Evolutionary conservation across 805 yeast genomes (phyloP).

Genomic region (Yarrowia keelungensis): DNA sequence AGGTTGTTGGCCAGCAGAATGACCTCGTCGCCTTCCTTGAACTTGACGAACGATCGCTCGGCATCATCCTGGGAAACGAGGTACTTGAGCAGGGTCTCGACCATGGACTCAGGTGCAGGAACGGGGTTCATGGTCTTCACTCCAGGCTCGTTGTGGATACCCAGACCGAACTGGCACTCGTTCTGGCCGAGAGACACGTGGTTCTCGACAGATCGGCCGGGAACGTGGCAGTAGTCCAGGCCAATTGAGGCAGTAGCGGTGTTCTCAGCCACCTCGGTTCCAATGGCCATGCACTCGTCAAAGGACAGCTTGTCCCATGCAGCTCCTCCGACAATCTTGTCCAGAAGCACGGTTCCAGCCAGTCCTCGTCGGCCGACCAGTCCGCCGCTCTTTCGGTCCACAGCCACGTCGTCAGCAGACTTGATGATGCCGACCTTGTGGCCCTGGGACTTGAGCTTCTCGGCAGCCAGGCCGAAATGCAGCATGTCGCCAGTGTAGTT

Average conservation of each 20-base stretch:
- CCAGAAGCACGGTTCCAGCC: constrained; percentile 89
- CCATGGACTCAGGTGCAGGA: constrained; percentile 70
- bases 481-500: constrained; percentile 94
- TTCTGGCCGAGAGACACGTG: constrained; percentile 55
- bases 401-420: constrained; percentile 93
- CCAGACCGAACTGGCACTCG: constrained; percentile 91
- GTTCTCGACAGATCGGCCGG: constrained; percentile 71
- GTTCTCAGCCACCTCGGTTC: constrained; percentile 64
- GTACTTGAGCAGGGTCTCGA: constrained; percentile 61
- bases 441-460: constrained; percentile 83
- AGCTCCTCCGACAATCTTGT: constrained; percentile 83
- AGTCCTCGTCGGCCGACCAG: constrained; percentile 71
- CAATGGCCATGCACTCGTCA: constrained; percentile 62
- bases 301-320: constrained; percentile 57
- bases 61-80: constrained; percentile 81
- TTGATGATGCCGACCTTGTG: constrained; percentile 72
- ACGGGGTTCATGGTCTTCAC: constrained; percentile 61
- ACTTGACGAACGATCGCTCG: constrained; percentile 62
- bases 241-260: constrained; percentile 89
- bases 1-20: constrained; percentile 79
- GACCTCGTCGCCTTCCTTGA: constrained; percentile 66
- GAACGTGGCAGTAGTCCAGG: constrained; percentile 86
- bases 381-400: constrained; percentile 81
- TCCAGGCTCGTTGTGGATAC: constrained; percentile 96
- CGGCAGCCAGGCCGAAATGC: constrained; percentile 91